Base-by-base conservation (phyloP, 345 rosid species). In the Boechera divaricarpa region DNA sequence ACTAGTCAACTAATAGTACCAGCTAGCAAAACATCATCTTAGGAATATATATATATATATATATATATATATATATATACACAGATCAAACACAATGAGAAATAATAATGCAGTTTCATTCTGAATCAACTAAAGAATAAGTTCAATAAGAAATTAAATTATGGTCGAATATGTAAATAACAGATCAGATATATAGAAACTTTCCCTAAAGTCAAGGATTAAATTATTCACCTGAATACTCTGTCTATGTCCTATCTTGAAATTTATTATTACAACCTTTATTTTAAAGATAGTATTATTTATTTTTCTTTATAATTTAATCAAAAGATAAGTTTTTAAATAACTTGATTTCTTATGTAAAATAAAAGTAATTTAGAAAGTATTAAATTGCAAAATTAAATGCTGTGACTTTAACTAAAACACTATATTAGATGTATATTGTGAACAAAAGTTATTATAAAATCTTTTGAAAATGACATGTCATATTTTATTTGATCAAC, bases 161-260 rank as follows among this genome's bases (percentile, higher is more conserved):
- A 35, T 51, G 31, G 42, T 72, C 9, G 41, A 69, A 21, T 36
- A 45, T 51, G 48, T 69, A 31, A 16, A 54, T 54, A 63, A 54
- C 53, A 63, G 29, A 29, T 63, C 65, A 42, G 70, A 62, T 69
- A 16, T 11, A 16, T n/a, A 53, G 58, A 62, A 77, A 44, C 58
- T 26, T 69, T 35, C 41, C 5, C 5, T 33, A 5, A 44, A 42
- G 26, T 63, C 58, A 44, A 54, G 32, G 58, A 45, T 62, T 77
- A 24, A 54, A 6, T 44, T 63, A 70, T 45, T 77, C 80, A 70
- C 70, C 35, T 44, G 66, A 44, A 76, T 70, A 56, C 70, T 70
- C 75, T 62, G 80, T 57, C 71, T 56, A 53, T 31, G 58, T 76
- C 70, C 41, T 54, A 63, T 21, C 49, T 62, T 33, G 13, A 75